A percentile compares a stretch with the other conserved stretches of the same genome.
Evolutionary conservation across 768 basidiomycete genomes (phyloP).

Genomic region (Amyloporia xantha): DNA sequence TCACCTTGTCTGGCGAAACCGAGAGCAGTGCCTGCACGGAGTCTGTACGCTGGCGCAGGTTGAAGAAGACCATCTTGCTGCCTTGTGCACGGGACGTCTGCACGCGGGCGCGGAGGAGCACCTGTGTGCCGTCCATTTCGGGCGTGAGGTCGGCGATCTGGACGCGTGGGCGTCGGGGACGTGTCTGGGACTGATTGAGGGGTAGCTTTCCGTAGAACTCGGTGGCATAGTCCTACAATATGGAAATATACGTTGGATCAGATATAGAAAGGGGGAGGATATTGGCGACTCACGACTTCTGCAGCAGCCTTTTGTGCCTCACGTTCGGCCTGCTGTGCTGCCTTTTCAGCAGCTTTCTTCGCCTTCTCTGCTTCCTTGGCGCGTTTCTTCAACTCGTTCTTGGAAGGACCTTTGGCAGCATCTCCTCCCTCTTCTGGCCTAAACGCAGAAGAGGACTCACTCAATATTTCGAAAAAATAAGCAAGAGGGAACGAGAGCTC

Average conservation of each 20-base stretch:
- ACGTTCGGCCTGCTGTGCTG: constrained; percentile 70
- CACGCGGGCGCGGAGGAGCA: constrained; percentile 83
- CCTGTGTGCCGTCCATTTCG: constrained; percentile 59
- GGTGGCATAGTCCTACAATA: constrained; percentile 60
- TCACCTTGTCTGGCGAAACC: constrained; percentile 68
- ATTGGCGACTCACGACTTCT: constrained; percentile 44
- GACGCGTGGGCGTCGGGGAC: constrained; percentile 51
- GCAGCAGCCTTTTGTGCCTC: constrained; percentile 59
- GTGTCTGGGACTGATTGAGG: constrained; percentile 85
- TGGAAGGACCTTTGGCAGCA: constrained; percentile 54
- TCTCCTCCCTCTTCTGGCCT: constrained; percentile 19
- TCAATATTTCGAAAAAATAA: too few relatives aligned
- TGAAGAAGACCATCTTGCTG: constrained; percentile 93
- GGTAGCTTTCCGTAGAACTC: constrained; percentile 85
- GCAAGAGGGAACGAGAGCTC: too few relatives aligned
- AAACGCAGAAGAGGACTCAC: neutral
- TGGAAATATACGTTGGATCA: neutral
- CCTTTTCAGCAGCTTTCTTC: constrained; percentile 81
- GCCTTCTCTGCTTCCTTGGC: constrained; percentile 90
- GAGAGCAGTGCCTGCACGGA: constrained; percentile 82
- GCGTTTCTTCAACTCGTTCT: constrained; percentile 86
- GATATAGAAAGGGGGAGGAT: neutral
- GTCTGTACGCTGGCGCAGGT: constrained; percentile 80
- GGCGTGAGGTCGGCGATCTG: constrained; percentile 61
- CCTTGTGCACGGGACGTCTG: constrained; percentile 90